Percentiles rank a stretch among this genome's conserved stretches.
Evolutionary conservation across 1,284 basidiomycete species (phyloP).

Genomic region (Mycena sp.): DNA sequence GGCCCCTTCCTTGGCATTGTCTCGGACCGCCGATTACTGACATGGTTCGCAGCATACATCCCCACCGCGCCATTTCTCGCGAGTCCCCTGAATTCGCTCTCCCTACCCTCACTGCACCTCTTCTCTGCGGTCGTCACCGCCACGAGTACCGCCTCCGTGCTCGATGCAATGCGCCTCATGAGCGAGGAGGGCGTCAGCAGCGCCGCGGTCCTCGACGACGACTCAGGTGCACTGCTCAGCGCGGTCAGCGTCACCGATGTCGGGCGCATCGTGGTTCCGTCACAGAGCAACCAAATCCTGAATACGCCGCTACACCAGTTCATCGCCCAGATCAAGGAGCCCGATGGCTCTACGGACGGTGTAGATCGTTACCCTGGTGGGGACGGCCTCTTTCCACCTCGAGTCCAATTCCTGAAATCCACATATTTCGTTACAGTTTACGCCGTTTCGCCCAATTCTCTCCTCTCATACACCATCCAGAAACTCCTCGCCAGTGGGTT

Average conservation of each 20-base stretch:
- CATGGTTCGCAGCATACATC: slow-evolving; percentile 69
- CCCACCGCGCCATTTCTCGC: slow-evolving; percentile 59
- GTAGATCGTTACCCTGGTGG: slow-evolving; percentile 78
- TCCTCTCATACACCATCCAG: slow-evolving; percentile 74
- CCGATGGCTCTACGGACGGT: slow-evolving; percentile 76
- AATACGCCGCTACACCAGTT: slow-evolving; percentile 72
- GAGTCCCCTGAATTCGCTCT: slow-evolving; percentile 63
- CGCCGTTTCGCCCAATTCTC: slow-evolving; percentile 69
- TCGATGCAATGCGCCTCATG: slow-evolving; percentile 84
- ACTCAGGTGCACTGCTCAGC: slow-evolving; percentile 66
- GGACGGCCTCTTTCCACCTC: slow-evolving; percentile 14
- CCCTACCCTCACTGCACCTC: slow-evolving; percentile 72
- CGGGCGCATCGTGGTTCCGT: slow-evolving; percentile 78
- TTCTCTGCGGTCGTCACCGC: slow-evolving; percentile 68
- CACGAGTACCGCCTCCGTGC: slow-evolving; percentile 63
- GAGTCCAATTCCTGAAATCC: not conserved
- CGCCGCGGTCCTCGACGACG: slow-evolving; percentile 76
- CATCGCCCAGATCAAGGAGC: slow-evolving; percentile 73
- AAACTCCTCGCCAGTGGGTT: slow-evolving; percentile 80
- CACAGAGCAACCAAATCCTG: slow-evolving; percentile 77
- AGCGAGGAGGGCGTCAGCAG: slow-evolving; percentile 83
- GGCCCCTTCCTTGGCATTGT: slow-evolving; percentile 62
- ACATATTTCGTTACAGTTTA: slow-evolving; percentile 63
- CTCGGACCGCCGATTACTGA: slow-evolving; percentile 67
- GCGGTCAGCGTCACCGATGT: slow-evolving; percentile 83